Percentiles rank a stretch among this genome's conserved stretches.
These are phyloP conservation scores for Oryza punctata DNA, from an alignment of 176 grass and related monocot genomes.

Conservation along the genomic window DNA sequence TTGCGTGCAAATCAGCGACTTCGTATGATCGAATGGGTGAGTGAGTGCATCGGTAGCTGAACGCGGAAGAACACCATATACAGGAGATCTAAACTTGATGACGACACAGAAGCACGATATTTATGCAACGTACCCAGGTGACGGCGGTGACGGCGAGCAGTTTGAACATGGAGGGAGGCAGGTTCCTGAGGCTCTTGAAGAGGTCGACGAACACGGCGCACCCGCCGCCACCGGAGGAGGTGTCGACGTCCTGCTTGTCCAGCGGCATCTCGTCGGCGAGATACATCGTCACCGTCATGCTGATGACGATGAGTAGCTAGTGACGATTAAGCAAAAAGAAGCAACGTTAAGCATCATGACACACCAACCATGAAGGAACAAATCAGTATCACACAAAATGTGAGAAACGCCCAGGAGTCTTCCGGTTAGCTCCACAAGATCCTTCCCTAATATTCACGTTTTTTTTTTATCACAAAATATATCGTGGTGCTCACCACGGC, in stretches of 20 bases:
- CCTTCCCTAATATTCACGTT: too few species aligned
- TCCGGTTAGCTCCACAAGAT: too few species aligned
- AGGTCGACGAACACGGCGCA: constrained; percentile 47
- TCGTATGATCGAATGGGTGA: neutral
- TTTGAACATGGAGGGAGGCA: constrained; percentile 71
- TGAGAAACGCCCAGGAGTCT: too few species aligned
- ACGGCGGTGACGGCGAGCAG: constrained; percentile 75
- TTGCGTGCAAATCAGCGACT: neutral
- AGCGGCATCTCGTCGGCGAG: constrained; percentile 44
- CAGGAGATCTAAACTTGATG: too few species aligned
- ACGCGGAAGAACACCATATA: too few species aligned
- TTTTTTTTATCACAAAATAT: too few species aligned
- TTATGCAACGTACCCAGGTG: constrained; percentile 60
- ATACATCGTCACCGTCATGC: constrained; percentile 43
- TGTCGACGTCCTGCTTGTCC: neutral
- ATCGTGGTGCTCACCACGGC: constrained; percentile 41
- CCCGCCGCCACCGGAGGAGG: neutral
- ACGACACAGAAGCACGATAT: too few species aligned
- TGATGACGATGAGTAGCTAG: constrained; percentile 46
- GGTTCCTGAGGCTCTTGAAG: constrained; percentile 62
- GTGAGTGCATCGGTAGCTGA: too few species aligned
- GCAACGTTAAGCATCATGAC: neutral
- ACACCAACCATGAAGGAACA: neutral
- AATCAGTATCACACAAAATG: neutral
- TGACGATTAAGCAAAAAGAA: neutral